Evolutionary conservation across 176 grass and related monocot species (phyloP).

Genomic region (Luzula sylvatica): DNA sequence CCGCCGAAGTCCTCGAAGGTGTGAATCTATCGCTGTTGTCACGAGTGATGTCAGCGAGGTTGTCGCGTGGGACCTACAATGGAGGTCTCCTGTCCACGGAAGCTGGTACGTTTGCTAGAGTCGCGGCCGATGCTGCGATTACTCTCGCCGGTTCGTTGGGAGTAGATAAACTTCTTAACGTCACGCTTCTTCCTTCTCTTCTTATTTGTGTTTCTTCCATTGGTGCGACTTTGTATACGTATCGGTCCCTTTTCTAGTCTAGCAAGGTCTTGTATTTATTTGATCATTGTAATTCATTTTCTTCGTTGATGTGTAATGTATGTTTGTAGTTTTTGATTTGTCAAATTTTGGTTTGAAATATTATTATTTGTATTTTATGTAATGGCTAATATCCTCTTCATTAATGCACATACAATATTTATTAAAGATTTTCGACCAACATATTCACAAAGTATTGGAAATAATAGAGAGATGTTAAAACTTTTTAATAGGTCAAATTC

Average conservation of each 20-base stretch:
- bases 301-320: background rate
- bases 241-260: no score
- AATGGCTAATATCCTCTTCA: no score
- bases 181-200: constrained; percentile 35
- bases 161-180: constrained; percentile 29
- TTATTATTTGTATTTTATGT: no score
- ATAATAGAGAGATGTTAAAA: no score
- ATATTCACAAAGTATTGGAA: no score
- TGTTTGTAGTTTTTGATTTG: no score
- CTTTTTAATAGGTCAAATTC: no score
- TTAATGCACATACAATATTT: no score
- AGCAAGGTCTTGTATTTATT: no score
- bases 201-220: constrained; percentile 35
- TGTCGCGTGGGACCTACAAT: constrained; percentile 46
- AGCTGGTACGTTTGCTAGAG: constrained; percentile 37
- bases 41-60: constrained; percentile 31
- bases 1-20: constrained; percentile 34
- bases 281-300: no score
- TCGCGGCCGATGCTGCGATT: constrained; percentile 39
- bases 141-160: constrained; percentile 33
- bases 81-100: constrained; percentile 43
- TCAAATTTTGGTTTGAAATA: no score
- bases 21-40: constrained; percentile 50
- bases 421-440: no score
- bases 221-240: constrained; percentile 20